Percentiles rank a stretch among this genome's conserved stretches.
Evolutionary conservation across 257 asterid genomes (phyloP).

Genomic region (Gynochthodes officinalis): DNA sequence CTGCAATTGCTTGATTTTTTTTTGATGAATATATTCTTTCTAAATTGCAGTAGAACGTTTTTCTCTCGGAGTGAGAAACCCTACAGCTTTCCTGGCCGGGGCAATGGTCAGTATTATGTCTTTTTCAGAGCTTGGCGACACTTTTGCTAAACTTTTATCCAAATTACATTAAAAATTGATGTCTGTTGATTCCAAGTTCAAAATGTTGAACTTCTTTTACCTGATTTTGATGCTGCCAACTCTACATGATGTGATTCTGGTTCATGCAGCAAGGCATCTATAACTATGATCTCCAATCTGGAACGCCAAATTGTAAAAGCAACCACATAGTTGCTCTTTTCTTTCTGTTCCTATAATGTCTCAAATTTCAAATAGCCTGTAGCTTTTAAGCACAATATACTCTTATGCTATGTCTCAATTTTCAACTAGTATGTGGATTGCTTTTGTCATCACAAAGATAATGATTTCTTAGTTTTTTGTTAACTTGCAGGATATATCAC

Average conservation of each 20-base stretch:
- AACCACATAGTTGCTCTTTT: neutral
- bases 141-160: constrained; percentile 9
- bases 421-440: neutral
- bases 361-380: too few species aligned
- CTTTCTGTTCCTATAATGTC: too few species aligned
- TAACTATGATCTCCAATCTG: neutral
- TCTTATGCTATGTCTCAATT: neutral
- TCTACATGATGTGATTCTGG: neutral
- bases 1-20: constrained; percentile 10
- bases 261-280: neutral
- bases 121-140: constrained; percentile 3
- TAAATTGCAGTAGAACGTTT: constrained; percentile 76
- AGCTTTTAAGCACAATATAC: neutral
- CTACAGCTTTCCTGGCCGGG: constrained; percentile 90
- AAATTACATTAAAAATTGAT: neutral
- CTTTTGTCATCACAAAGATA: neutral
- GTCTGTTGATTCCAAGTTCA: neutral
- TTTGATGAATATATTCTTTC: constrained; percentile 17
- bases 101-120: constrained; percentile 58
- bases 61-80: constrained; percentile 85
- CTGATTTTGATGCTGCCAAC: neutral
- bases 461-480: constrained; percentile 12
- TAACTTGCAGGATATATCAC: constrained; percentile 61
- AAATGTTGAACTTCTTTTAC: neutral
- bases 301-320: neutral